Evolutionary conservation across 2,329 filamentous ascomycete genomes (phyloP).

Genomic region (Chrysoporthe cubensis): DNA sequence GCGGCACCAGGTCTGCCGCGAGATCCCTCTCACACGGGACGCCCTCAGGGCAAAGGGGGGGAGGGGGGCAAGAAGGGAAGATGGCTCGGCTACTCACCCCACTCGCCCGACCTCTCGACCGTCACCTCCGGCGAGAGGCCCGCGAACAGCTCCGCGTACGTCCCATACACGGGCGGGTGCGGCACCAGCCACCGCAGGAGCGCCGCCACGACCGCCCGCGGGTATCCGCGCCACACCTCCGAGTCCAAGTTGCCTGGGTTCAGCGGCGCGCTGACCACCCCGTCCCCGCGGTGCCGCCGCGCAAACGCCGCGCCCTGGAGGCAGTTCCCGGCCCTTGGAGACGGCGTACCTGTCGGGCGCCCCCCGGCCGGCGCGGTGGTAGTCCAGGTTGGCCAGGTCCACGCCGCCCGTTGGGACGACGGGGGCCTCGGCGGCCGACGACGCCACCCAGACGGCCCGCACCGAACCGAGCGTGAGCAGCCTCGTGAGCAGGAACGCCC

Average conservation of each 20-base stretch:
- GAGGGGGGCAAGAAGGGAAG: background rate
- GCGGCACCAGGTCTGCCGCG: background rate
- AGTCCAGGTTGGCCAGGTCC: conserved; percentile 22
- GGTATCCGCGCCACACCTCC: conserved; percentile 30
- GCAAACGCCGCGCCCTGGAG: conserved; percentile 34
- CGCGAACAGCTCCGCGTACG: conserved; percentile 46
- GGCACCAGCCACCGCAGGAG: conserved; percentile 20
- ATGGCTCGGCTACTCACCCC: conserved; percentile 27
- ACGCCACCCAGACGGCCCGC: conserved; percentile 26
- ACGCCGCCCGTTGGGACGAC: conserved; percentile 15
- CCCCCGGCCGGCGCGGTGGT: conserved; percentile 17
- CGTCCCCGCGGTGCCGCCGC: conserved; percentile 30
- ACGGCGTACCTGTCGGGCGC: conserved; percentile 30
- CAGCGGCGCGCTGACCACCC: conserved; percentile 34
- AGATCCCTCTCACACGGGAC: background rate
- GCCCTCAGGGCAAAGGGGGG: background rate
- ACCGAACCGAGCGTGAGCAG: conserved; percentile 26
- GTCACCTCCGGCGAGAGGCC: conserved; percentile 42
- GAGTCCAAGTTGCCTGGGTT: conserved; percentile 37
- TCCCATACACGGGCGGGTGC: conserved; percentile 36
- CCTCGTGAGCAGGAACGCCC: conserved; percentile 26
- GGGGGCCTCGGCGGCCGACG: conserved; percentile 21
- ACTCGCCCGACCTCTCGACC: conserved; percentile 34
- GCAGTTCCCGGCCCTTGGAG: conserved; percentile 35
- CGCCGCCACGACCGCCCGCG: background rate